These are phyloP conservation scores for Geranomyces michiganensis DNA, from an alignment of 192 early-diverging fungal genomes.

Conservation along the genomic window DNA sequence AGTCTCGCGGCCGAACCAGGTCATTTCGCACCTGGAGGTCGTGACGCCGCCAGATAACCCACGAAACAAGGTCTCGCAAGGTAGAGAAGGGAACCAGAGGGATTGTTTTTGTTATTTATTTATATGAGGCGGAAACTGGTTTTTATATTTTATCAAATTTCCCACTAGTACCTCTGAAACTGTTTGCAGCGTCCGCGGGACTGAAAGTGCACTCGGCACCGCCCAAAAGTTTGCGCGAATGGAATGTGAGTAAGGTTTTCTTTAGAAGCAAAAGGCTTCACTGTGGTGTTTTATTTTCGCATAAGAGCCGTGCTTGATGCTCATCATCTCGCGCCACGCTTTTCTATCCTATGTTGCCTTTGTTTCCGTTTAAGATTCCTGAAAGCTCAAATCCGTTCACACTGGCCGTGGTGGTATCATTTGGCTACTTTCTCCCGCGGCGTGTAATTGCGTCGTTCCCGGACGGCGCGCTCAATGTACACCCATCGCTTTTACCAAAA, in stretches of 20 bases:
- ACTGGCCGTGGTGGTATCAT: constrained; percentile 90
- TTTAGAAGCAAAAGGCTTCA: neutral
- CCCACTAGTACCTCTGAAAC: constrained; percentile 51
- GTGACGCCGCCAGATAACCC: constrained; percentile 38
- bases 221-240: constrained; percentile 49
- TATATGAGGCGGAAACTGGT: neutral
- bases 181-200: constrained; percentile 43
- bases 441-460: constrained; percentile 70
- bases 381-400: constrained; percentile 57
- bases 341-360: no score
- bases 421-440: constrained; percentile 86
- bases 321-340: no score
- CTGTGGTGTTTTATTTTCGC: no score
- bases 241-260: no score
- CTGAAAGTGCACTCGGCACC: constrained; percentile 59
- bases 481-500: constrained; percentile 90
- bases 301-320: neutral
- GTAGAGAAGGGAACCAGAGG: no score
- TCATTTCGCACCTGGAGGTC: constrained; percentile 22
- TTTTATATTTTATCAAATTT: neutral
- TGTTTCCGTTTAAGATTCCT: neutral
- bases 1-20: neutral
- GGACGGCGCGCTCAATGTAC: constrained; percentile 79
- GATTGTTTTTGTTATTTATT: no score
- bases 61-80: constrained; percentile 34